Percentiles rank a stretch among this genome's conserved stretches.
These are phyloP conservation scores for Paramecium tetraurelia DNA, from an alignment of 73 alveolate species.

Conservation along the genomic window DNA sequence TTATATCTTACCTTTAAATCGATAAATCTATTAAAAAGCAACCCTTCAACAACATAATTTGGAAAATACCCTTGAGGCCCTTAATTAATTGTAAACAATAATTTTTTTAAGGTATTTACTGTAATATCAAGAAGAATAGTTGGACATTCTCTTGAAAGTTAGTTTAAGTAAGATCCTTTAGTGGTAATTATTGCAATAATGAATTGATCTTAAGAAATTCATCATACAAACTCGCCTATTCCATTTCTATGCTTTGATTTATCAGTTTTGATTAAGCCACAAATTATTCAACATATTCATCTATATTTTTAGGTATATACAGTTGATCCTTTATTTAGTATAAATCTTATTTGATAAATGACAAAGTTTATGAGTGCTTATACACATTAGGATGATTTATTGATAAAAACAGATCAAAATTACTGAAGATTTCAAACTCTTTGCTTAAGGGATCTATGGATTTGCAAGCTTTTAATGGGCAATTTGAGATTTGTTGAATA, in stretches of 20 bases:
- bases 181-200: background rate
- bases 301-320: background rate
- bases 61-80: background rate
- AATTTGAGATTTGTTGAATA: background rate
- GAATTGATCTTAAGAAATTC: background rate
- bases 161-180: background rate
- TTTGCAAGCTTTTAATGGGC: background rate
- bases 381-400: background rate
- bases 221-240: background rate
- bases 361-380: background rate
- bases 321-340: background rate
- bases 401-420: background rate
- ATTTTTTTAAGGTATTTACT: background rate
- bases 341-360: background rate
- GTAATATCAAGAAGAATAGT: background rate
- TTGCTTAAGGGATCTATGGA: background rate
- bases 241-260: background rate
- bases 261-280: background rate
- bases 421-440: background rate
- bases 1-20: background rate
- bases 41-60: background rate
- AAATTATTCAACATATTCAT: background rate
- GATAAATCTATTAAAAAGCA: background rate
- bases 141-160: background rate
- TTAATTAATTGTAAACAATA: background rate